Percentiles rank a stretch among this genome's conserved stretches.
Conservation (phyloP, 768 basidiomycete species). For the Leccinum pellstonianum region DNA sequence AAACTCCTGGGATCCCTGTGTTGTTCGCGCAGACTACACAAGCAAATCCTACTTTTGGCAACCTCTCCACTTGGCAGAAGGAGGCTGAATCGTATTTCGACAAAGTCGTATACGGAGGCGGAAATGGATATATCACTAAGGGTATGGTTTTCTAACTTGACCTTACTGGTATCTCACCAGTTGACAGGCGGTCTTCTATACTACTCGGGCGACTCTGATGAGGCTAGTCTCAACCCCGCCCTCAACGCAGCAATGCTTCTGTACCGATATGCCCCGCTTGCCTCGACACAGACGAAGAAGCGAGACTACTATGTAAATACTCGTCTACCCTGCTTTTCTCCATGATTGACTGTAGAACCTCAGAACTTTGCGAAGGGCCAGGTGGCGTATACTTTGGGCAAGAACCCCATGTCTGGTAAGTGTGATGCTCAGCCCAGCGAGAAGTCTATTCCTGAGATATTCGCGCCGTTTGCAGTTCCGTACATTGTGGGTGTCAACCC, state of each 20-base stretch:
- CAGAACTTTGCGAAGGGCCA: slow-evolving; percentile 76
- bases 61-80: slow-evolving; percentile 63
- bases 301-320: slow-evolving; percentile 56
- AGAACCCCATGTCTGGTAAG: slow-evolving; percentile 85
- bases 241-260: slow-evolving; percentile 86
- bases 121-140: slow-evolving; percentile 55
- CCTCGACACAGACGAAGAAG: slow-evolving; percentile 58
- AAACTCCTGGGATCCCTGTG: slow-evolving; percentile 72
- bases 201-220: slow-evolving; percentile 81
- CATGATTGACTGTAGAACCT: slow-evolving; percentile 7
- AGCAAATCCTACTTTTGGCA: slow-evolving; percentile 53
- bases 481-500: slow-evolving; percentile 90
- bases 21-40: slow-evolving; percentile 73
- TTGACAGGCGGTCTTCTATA: slow-evolving; percentile 71
- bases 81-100: slow-evolving; percentile 80
- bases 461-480: slow-evolving; percentile 6
- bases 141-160: slow-evolving; percentile 41
- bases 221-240: slow-evolving; percentile 80
- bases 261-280: slow-evolving; percentile 71
- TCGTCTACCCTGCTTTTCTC: background rate
- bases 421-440: background rate
- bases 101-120: slow-evolving; percentile 55
- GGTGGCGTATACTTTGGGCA: slow-evolving; percentile 78
- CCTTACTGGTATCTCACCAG: background rate
- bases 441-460: slow-evolving; percentile 1